These are phyloP conservation scores for Claviceps digitariae DNA, from an alignment of 2,329 filamentous ascomycete genomes.

Conservation along the genomic window DNA sequence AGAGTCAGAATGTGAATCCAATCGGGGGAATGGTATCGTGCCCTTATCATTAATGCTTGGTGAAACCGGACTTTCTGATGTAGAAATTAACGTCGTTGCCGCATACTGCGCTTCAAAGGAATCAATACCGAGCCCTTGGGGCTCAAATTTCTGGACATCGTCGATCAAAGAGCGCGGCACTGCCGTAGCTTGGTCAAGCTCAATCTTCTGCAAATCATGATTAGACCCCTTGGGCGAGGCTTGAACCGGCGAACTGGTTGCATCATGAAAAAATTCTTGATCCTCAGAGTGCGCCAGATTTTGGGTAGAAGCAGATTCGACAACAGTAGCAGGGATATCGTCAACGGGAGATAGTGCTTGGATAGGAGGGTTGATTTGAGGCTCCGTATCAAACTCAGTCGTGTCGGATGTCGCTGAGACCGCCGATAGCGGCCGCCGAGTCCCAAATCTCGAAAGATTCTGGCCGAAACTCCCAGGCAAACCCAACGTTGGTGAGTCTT, in stretches of 20 bases:
- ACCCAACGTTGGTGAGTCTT: conserved; percentile 53
- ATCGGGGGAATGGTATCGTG: conserved; percentile 20
- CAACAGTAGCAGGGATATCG: conserved; percentile 13
- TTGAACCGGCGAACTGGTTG: conserved; percentile 11
- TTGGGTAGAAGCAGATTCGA: conserved; percentile 18
- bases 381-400: conserved; percentile 62
- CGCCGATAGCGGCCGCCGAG: conserved; percentile 43
- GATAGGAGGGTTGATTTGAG: conserved; percentile 43
- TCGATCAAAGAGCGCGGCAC: not conserved
- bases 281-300: conserved; percentile 27
- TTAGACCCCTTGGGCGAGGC: not conserved
- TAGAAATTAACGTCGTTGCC: conserved; percentile 36
- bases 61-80: conserved; percentile 15
- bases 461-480: conserved; percentile 47
- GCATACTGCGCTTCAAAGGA: conserved; percentile 22
- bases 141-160: not conserved
- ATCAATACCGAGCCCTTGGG: conserved; percentile 4
- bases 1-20: conserved; percentile 23
- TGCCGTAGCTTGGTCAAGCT: not conserved
- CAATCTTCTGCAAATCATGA: not conserved
- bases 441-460: conserved; percentile 23
- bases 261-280: conserved; percentile 37
- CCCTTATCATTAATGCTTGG: conserved; percentile 7
- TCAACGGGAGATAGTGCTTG: conserved; percentile 17
- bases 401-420: conserved; percentile 45